These are phyloP conservation scores for Neurospora sp. DNA, from an alignment of 495 filamentous ascomycete genomes.

Conservation along the genomic window DNA sequence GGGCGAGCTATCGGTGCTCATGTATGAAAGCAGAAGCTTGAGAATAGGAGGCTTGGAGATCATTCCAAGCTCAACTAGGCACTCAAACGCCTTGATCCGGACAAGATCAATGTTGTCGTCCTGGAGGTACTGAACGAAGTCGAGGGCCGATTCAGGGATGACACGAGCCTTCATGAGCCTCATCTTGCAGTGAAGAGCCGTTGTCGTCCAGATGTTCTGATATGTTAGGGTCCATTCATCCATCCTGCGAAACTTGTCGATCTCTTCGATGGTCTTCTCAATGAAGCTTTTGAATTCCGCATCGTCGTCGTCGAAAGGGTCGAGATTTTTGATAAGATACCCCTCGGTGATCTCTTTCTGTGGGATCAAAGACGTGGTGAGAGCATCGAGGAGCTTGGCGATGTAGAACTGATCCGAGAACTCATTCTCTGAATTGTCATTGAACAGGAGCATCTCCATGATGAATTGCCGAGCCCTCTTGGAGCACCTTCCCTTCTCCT, in stretches of 20 bases:
- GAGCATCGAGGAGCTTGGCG: constrained; percentile 61
- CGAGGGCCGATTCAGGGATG: constrained; percentile 48
- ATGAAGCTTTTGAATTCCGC: constrained; percentile 43
- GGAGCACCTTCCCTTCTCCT: constrained; percentile 71
- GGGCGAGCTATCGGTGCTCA: constrained; percentile 71
- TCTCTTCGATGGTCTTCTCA: constrained; percentile 64
- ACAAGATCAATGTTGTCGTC: constrained; percentile 70
- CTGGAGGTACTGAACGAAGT: constrained; percentile 73
- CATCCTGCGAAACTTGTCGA: constrained; percentile 82
- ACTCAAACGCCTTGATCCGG: constrained; percentile 73
- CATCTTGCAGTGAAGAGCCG: constrained; percentile 70
- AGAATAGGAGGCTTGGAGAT: constrained; percentile 52
- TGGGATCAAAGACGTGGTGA: constrained; percentile 67
- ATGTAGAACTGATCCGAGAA: constrained; percentile 85
- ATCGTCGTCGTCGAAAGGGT: constrained; percentile 30
- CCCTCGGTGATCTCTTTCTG: constrained; percentile 45
- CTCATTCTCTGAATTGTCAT: constrained; percentile 82
- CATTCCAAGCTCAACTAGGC: constrained; percentile 67
- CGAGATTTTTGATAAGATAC: constrained; percentile 25
- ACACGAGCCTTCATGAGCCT: constrained; percentile 62
- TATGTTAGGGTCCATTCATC: constrained; percentile 90
- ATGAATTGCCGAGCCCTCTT: constrained; percentile 66
- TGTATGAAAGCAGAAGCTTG: constrained; percentile 56
- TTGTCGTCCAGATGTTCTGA: constrained; percentile 80
- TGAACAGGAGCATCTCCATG: constrained; percentile 79